Conservation (phyloP, 1,284 basidiomycete genomes). For the Cerrena zonata region DNA sequence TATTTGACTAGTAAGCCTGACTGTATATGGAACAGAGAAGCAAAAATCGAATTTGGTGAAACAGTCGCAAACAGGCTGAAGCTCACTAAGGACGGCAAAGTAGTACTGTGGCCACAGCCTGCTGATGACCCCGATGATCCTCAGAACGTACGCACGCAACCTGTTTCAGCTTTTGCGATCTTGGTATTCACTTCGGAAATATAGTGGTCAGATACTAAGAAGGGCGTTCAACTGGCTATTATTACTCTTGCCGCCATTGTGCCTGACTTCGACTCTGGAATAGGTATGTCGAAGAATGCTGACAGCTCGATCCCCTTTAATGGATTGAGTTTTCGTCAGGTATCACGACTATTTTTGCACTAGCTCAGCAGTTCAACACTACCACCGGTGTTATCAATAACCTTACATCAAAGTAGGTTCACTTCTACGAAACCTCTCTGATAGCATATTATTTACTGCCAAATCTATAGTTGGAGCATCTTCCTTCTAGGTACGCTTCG, state of each 20-base stretch:
- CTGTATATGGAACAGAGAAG: conserved; percentile 38
- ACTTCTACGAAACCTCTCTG: neutral
- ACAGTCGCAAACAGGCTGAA: conserved; percentile 43
- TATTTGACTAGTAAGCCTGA: no score
- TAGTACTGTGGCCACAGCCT: conserved; percentile 58
- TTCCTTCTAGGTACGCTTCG: conserved; percentile 48
- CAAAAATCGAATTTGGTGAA: conserved; percentile 48
- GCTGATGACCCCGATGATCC: conserved; percentile 59
- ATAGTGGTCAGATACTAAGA: conserved; percentile 42
- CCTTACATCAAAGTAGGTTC: conserved; percentile 51
- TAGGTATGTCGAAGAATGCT: conserved; percentile 36
- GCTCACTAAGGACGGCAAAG: conserved; percentile 41
- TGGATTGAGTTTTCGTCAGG: conserved; percentile 28
- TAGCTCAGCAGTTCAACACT: conserved; percentile 55
- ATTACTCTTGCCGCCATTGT: conserved; percentile 62
- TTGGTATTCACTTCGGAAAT: conserved; percentile 8
- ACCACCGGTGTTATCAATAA: conserved; percentile 58
- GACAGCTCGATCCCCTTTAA: neutral
- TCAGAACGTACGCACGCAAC: conserved; percentile 46
- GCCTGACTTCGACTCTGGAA: conserved; percentile 65
- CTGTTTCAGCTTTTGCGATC: neutral
- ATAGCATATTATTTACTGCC: neutral
- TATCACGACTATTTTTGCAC: conserved; percentile 54
- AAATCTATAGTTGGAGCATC: conserved; percentile 54
- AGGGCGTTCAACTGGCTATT: conserved; percentile 52